A percentile compares a stretch with the other conserved stretches of the same genome.
These are phyloP conservation scores for Zygnema circumcarinatum DNA, from an alignment of 139 green algal species.

Conservation along the genomic window DNA sequence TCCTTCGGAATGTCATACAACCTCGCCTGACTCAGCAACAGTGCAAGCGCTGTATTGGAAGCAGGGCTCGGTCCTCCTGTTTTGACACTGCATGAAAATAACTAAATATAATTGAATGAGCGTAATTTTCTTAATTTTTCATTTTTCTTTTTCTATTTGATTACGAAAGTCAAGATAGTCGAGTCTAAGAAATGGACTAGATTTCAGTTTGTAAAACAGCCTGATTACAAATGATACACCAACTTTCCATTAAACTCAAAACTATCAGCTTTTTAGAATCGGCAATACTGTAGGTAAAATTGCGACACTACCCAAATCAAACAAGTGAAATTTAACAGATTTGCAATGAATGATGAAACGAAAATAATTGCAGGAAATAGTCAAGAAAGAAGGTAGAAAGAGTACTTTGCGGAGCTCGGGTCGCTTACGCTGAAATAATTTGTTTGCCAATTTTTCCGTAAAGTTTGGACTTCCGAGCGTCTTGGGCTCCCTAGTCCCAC, in stretches of 20 bases:
- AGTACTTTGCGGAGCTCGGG: not conserved
- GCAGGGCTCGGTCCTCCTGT: slow-evolving; percentile 75
- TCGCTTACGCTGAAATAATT: slow-evolving; percentile 73
- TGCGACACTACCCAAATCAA: no score
- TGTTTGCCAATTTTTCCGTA: slow-evolving; percentile 89
- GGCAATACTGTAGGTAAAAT: no score
- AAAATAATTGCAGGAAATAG: no score
- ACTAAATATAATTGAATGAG: no score
- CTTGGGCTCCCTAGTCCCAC: slow-evolving; percentile 61
- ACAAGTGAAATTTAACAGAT: no score
- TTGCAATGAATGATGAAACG: no score
- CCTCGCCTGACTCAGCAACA: slow-evolving; percentile 77
- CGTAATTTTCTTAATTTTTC: no score
- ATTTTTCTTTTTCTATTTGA: slow-evolving; percentile 1
- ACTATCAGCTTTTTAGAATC: no score
- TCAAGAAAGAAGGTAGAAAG: not conserved
- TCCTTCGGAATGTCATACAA: slow-evolving; percentile 77
- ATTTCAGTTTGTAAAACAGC: no score
- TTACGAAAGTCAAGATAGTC: not conserved
- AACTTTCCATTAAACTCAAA: no score
- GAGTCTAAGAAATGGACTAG: not conserved
- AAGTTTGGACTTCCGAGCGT: slow-evolving; percentile 82
- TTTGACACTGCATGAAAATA: slow-evolving; percentile 76
- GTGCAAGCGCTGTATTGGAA: slow-evolving; percentile 75
- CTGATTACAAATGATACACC: no score